phyloP scores from a whole-genome alignment of 495 filamentous ascomycete genomes.

The Daldinia childiae region DNA sequence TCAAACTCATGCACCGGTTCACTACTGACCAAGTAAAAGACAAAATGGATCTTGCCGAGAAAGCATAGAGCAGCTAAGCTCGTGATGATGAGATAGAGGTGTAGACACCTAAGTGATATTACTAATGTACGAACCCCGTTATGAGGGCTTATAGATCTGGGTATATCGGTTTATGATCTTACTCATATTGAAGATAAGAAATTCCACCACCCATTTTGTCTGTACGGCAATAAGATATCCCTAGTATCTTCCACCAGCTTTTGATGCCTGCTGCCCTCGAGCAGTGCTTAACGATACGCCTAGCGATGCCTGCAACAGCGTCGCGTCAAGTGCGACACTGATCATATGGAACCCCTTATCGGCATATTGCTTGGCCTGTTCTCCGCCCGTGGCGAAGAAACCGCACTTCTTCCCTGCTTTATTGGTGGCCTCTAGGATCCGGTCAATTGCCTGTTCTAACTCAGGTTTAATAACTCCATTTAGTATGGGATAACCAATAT shows the following conservation, averaged over 20 bases:
- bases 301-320: constrained; percentile 60
- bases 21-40: constrained; percentile 72
- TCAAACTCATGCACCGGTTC: constrained; percentile 88
- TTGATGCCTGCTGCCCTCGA: constrained; percentile 50
- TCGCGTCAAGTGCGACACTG: constrained; percentile 69
- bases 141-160: not conserved
- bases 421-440: constrained; percentile 68
- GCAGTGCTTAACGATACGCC: constrained; percentile 56
- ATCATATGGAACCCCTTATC: constrained; percentile 83
- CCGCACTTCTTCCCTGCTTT: constrained; percentile 77
- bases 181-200: not conserved
- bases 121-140: not conserved
- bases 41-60: constrained; percentile 73
- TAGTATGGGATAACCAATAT: constrained; percentile 75
- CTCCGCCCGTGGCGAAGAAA: constrained; percentile 77
- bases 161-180: not conserved
- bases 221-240: constrained; percentile 3
- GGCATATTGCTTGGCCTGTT: constrained; percentile 69
- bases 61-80: constrained; percentile 33
- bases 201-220: not conserved
- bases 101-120: not conserved
- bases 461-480: constrained; percentile 69
- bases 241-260: constrained; percentile 49
- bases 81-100: too few relatives aligned
- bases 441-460: constrained; percentile 72